Conservation (phyloP, 176 grass and related monocot genomes). For the Phyllostachys edulis region DNA sequence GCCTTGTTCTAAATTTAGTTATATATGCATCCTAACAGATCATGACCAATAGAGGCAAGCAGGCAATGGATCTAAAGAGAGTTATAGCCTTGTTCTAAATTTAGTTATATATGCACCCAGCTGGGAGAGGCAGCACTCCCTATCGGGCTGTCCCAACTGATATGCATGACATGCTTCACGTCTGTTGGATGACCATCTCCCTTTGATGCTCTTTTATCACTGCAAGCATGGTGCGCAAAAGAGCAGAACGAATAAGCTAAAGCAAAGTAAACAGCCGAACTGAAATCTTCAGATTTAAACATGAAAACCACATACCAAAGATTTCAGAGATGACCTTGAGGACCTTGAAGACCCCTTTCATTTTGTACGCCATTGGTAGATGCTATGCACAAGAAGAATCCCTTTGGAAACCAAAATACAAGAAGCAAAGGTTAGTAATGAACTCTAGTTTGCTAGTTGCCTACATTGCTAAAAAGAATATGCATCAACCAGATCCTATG, state of each 20-base stretch:
- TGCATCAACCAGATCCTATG: not conserved
- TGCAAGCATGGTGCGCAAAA: conserved; percentile 21
- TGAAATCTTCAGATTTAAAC: not conserved
- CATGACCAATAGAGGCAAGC: not conserved
- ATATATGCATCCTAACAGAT: not conserved
- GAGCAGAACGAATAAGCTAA: not conserved
- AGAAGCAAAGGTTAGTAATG: not conserved
- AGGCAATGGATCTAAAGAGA: not conserved
- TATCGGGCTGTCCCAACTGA: conserved; percentile 70
- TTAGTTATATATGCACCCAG: conserved; percentile 53
- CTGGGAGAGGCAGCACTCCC: conserved; percentile 46
- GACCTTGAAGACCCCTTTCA: conserved; percentile 83
- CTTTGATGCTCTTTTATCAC: conserved; percentile 69
- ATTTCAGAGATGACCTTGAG: too few species aligned
- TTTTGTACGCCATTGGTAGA: conserved; percentile 62
- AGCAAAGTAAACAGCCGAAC: not conserved
- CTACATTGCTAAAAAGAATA: not conserved
- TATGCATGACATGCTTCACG: conserved; percentile 75
- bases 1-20: not conserved
- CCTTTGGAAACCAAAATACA: not conserved
- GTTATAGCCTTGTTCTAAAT: not conserved
- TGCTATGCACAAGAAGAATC: not conserved
- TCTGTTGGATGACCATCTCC: conserved; percentile 66
- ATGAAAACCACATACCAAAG: conserved; percentile 52
- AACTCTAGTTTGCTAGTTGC: not conserved